These are phyloP conservation scores for Plantago elongata DNA, from an alignment of 257 asterid genomes.

Conservation along the genomic window DNA sequence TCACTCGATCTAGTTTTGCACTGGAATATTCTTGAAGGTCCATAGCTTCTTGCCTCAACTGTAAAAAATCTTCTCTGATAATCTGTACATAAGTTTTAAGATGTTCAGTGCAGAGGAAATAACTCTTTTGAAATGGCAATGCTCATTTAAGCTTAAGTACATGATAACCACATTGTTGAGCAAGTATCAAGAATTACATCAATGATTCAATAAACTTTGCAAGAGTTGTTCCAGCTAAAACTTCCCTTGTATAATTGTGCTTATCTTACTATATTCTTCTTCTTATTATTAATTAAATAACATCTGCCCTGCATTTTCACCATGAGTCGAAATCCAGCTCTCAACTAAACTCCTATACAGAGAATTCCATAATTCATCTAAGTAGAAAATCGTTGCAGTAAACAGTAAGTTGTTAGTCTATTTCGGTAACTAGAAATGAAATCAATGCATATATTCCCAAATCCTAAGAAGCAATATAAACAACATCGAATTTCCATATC, in stretches of 20 bases:
- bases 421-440: background rate
- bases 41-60: slow-evolving; percentile 84
- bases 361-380: too few species aligned
- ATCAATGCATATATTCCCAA: background rate
- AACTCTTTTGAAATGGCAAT: slow-evolving; percentile 5
- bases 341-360: background rate
- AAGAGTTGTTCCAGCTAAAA: too few species aligned
- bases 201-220: slow-evolving; percentile 11
- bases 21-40: slow-evolving; percentile 96
- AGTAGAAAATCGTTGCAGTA: too few species aligned
- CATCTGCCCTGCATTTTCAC: background rate
- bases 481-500: background rate
- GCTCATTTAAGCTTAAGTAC: slow-evolving; percentile 7
- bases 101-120: slow-evolving; percentile 16
- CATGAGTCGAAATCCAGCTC: background rate
- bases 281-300: background rate
- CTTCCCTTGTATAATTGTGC: too few species aligned
- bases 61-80: slow-evolving; percentile 71
- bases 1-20: slow-evolving; percentile 89
- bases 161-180: slow-evolving; percentile 9
- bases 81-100: slow-evolving; percentile 52
- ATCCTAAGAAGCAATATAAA: background rate
- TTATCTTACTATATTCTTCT: too few species aligned
- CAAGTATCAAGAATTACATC: slow-evolving; percentile 1
- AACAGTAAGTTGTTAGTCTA: too few species aligned